A percentile compares a stretch with the other conserved stretches of the same genome.
Evolutionary conservation across 1,284 basidiomycete genomes (phyloP).

Genomic region (Rhodotorula sp.): DNA sequence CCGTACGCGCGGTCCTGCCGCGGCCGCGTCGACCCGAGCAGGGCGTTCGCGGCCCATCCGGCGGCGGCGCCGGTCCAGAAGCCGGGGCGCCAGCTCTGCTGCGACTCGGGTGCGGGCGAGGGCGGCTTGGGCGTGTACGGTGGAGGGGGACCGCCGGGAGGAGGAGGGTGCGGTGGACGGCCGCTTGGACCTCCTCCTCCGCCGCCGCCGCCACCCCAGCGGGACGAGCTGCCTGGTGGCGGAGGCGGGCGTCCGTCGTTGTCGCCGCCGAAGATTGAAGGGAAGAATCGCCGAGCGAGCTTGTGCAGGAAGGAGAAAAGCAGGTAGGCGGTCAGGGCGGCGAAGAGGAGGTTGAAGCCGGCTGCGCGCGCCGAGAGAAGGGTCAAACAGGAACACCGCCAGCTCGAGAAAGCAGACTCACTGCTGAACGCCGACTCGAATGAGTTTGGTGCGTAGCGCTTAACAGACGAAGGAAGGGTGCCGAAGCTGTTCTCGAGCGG

Average conservation of each 20-base stretch:
- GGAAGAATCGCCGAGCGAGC: constrained; percentile 61
- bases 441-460: constrained; percentile 51
- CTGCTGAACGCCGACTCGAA: constrained; percentile 36
- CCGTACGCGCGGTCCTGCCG: constrained; percentile 15
- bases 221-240: constrained; percentile 2
- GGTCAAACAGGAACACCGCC: no score
- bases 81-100: constrained; percentile 61
- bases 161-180: constrained; percentile 22
- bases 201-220: constrained; percentile 45
- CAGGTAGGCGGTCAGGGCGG: constrained; percentile 53
- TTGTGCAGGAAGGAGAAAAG: constrained; percentile 60
- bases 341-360: constrained; percentile 42
- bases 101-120: constrained; percentile 18
- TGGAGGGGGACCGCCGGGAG: constrained; percentile 62
- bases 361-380: background rate
- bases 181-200: constrained; percentile 59
- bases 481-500: constrained; percentile 40
- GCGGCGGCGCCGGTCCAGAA: constrained; percentile 77
- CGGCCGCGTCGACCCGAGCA: constrained; percentile 46
- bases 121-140: constrained; percentile 65
- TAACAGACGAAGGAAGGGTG: background rate
- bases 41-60: constrained; percentile 65
- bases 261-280: constrained; percentile 42
- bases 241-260: no score
- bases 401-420: constrained; percentile 11